Conservation (phyloP, 805 yeast species). For the Torulaspora franciscae region DNA sequence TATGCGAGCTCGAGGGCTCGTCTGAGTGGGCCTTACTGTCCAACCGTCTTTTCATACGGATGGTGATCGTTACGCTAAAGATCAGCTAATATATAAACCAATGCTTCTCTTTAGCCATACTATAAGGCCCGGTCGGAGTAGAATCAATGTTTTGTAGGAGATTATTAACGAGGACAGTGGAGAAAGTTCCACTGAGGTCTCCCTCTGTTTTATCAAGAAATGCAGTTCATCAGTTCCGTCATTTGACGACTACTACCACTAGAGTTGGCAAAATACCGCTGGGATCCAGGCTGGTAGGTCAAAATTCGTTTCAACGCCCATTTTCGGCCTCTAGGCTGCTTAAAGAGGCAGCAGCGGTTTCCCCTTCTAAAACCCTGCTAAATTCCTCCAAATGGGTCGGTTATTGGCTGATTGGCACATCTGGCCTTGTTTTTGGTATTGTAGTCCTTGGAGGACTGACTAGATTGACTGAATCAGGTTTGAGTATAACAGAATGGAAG, state of each 20-base stretch:
- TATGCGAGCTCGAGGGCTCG: neutral
- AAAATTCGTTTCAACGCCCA: constrained; percentile 3
- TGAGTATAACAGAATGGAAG: constrained; percentile 96
- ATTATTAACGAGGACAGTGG: constrained; percentile 7
- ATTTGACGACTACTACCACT: constrained; percentile 1
- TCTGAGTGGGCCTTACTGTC: neutral
- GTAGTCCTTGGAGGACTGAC: constrained; percentile 96
- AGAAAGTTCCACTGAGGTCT: constrained; percentile 6
- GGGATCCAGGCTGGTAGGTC: neutral
- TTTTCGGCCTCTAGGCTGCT: constrained; percentile 14
- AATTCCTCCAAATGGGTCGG: constrained; percentile 62
- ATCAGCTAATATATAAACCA: neutral
- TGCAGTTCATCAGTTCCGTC: neutral
- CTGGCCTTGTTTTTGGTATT: constrained; percentile 87
- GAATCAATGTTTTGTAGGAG: constrained; percentile 4
- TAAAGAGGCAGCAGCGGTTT: constrained; percentile 9
- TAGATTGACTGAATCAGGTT: constrained; percentile 90
- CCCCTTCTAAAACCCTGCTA: constrained; percentile 35
- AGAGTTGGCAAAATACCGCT: constrained; percentile 2
- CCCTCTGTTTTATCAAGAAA: constrained; percentile 2
- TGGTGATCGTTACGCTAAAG: neutral
- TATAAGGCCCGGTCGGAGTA: neutral
- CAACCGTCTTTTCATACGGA: constrained; percentile 2
- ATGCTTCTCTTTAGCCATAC: neutral
- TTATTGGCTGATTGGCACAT: constrained; percentile 82